A percentile compares a stretch with the other conserved stretches of the same genome.
These are phyloP conservation scores for Penicillium herquei DNA, from an alignment of 495 filamentous ascomycete genomes.

Conservation along the genomic window DNA sequence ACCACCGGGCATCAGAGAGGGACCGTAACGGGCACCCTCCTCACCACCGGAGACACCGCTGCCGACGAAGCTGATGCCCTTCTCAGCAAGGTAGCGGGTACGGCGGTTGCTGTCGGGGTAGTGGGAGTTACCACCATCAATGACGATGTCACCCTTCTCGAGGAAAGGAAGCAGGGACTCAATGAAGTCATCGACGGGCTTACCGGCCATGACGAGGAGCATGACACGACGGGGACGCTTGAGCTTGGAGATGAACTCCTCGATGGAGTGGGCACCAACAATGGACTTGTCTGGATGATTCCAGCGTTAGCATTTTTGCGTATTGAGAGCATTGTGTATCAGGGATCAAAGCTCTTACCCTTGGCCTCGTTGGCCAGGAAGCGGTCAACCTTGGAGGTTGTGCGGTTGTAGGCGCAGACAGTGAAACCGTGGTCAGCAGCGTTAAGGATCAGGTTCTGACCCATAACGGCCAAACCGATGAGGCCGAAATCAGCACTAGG, in stretches of 20 bases:
- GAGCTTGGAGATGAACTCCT: conserved; percentile 93
- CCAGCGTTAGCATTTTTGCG: conserved; percentile 9
- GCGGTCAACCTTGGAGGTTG: conserved; percentile 92
- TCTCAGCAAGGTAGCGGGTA: conserved; percentile 74
- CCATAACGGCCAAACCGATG: conserved; percentile 99
- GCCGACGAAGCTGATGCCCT: conserved; percentile 95
- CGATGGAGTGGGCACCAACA: conserved; percentile 85
- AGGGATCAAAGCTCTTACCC: conserved; percentile 47
- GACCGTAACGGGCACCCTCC: conserved; percentile 96
- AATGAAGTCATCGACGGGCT: conserved; percentile 98
- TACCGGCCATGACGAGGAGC: conserved; percentile 97
- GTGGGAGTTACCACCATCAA: conserved; percentile 99
- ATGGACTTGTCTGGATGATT: conserved; percentile 74
- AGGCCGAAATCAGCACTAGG: conserved; percentile 89
- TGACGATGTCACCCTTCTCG: conserved; percentile 95
- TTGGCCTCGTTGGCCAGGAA: conserved; percentile 94
- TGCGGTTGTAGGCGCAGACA: conserved; percentile 96
- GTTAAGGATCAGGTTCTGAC: conserved; percentile 98
- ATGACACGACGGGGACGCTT: conserved; percentile 96
- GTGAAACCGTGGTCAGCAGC: conserved; percentile 95
- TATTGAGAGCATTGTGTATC: background rate
- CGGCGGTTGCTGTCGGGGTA: conserved; percentile 98
- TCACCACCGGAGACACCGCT: conserved; percentile 98
- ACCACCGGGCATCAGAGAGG: conserved; percentile 97
- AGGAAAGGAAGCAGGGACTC: conserved; percentile 87